Evolutionary conservation across 2,329 filamentous ascomycete species (phyloP), one percentile per base, ranked within the genome.

Genomic region (Diaporthe citriasiana): DNA sequence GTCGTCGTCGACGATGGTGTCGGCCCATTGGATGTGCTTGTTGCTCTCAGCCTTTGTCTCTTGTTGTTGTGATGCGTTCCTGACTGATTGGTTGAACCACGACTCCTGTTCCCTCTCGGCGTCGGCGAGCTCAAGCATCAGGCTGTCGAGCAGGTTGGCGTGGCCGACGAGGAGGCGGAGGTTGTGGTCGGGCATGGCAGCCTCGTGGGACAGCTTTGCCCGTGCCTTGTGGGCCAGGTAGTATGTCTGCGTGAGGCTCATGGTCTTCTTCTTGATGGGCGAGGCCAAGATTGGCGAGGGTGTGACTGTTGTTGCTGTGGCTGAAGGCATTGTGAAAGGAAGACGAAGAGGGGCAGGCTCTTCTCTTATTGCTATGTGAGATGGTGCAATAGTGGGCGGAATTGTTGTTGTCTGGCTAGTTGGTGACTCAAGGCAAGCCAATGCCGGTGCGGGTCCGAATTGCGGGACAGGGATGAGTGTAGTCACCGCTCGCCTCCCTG

Each of bases 211-310:
- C 82, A 99, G 95, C 95, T 99, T 99, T 80, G 93, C 93, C 84
- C 97, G 92, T 82, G 97, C 97, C 85, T 95, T 96, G 89, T 98
- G 95, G 83, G 97, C 97, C 80, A 98, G 93, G 88, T 95, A 98
- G 93, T 98, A 99, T 76, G 96, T 98, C 87, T 98, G 95, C 38
- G 96, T 97, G 87, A 98, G 93, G 83, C 94, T 97, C 97, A 98
- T 98, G 87, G 93, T 95, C 85, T 95, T 94, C 87, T 93, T 89
- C 83, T 87, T 85, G 77, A 86, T 84, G 68, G 86, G 79, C 47
- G 85, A 84, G 78, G 84, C 82, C 38, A 83, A 76, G 76, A 77
- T 75, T 78, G 76, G 73, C 77, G 75, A 70, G 74, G 78, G 59
- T 17, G 68, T 50, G 9, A 56, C 19, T 33, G 72, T 42, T 70